These are phyloP conservation scores for Loxodes magnus DNA, from an alignment of 73 alveolate genomes.

Conservation along the genomic window DNA sequence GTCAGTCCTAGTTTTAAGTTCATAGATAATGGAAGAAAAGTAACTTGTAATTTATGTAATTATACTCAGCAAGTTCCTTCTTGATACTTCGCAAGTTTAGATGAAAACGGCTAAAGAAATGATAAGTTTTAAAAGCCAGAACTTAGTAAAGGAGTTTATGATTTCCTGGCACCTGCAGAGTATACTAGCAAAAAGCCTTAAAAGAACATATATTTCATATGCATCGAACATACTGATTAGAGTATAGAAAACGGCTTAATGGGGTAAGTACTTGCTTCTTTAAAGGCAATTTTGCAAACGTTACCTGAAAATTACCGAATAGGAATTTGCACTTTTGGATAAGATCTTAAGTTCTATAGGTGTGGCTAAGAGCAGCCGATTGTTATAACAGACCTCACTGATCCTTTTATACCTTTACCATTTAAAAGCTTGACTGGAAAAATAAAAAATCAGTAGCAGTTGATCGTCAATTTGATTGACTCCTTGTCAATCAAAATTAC, in stretches of 20 bases:
- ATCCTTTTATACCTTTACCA: constrained; percentile 31
- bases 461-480: neutral
- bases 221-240: constrained; percentile 20
- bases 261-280: constrained; percentile 12
- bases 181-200: constrained; percentile 2
- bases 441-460: neutral
- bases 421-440: neutral
- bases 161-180: constrained; percentile 34
- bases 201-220: constrained; percentile 19
- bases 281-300: constrained; percentile 25
- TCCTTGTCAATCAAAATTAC: neutral
- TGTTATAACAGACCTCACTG: constrained; percentile 19
- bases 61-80: too few relatives aligned
- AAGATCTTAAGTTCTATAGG: constrained; percentile 20
- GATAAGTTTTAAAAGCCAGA: constrained; percentile 31
- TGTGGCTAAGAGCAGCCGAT: constrained; percentile 13
- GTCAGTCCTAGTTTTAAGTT: constrained; percentile 32
- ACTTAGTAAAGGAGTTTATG: constrained; percentile 38
- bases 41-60: constrained; percentile 40
- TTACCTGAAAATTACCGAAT: constrained; percentile 27
- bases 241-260: constrained; percentile 28
- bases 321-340: constrained; percentile 26
- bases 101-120: too few relatives aligned
- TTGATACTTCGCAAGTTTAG: constrained; percentile 19
- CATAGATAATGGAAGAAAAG: constrained; percentile 24